These are phyloP conservation scores for Boletus smithii DNA, from an alignment of 1,284 basidiomycete species.

Conservation along the genomic window DNA sequence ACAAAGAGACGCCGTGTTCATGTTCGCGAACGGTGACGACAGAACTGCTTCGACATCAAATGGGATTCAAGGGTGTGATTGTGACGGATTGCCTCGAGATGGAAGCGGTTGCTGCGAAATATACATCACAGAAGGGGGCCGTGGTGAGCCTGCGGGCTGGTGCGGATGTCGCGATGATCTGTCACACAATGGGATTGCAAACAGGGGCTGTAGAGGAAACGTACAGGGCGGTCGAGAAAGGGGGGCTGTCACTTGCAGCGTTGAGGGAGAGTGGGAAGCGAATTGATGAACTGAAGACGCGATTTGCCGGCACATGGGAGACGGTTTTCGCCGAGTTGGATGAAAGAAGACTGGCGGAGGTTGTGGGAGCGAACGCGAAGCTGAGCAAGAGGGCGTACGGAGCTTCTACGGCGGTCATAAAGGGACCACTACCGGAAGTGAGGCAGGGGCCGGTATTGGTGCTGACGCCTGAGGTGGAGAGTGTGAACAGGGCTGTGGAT, in stretches of 20 bases:
- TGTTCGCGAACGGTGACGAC: constrained; percentile 52
- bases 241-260: constrained; percentile 38
- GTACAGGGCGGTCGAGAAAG: constrained; percentile 46
- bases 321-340: constrained; percentile 35
- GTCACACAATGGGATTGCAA: constrained; percentile 56
- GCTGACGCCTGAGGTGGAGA: constrained; percentile 55
- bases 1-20: constrained; percentile 52
- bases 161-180: constrained; percentile 69
- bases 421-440: constrained; percentile 42
- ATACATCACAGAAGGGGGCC: constrained; percentile 52
- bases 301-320: constrained; percentile 49
- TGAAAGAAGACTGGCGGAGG: constrained; percentile 29
- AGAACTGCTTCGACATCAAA: constrained; percentile 45
- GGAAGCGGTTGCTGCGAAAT: constrained; percentile 58
- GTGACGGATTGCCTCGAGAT: constrained; percentile 72
- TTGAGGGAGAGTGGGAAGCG: constrained; percentile 44
- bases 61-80: constrained; percentile 53
- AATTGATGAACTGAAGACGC: constrained; percentile 48
- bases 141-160: constrained; percentile 56
- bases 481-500: constrained; percentile 57
- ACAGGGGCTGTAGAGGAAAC: constrained; percentile 49
- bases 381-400: constrained; percentile 50
- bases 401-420: constrained; percentile 45
- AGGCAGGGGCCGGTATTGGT: constrained; percentile 37
- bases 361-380: constrained; percentile 39